Evolutionary conservation across 1,139 yeast genomes (phyloP).

Genomic region (Candida labiduridarum): DNA sequence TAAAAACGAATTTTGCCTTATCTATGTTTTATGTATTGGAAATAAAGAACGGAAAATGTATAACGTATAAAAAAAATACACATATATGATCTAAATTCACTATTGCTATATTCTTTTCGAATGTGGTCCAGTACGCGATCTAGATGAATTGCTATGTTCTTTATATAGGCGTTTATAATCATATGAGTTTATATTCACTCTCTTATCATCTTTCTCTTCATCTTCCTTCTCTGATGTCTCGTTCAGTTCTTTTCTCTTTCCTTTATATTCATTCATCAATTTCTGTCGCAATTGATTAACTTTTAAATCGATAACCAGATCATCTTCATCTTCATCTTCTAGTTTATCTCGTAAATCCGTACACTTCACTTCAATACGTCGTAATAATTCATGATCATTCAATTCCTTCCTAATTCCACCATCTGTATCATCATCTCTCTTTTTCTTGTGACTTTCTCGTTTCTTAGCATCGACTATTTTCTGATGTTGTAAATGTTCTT

Average conservation of each 20-base stretch:
- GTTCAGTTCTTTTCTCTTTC: neutral
- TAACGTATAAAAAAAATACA: too few species aligned
- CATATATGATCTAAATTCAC: too few species aligned
- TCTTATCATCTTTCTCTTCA: neutral
- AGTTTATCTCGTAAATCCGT: conserved; percentile 56
- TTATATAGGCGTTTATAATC: conserved; percentile 12
- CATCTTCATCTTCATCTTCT: conserved; percentile 52
- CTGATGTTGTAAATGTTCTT: conserved; percentile 6
- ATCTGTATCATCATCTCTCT: conserved; percentile 12
- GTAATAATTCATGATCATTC: conserved; percentile 45
- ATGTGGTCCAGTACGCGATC: neutral
- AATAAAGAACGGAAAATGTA: too few species aligned
- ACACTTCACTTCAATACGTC: conserved; percentile 57
- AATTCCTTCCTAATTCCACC: conserved; percentile 31
- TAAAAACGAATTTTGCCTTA: neutral
- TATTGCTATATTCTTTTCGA: too few species aligned
- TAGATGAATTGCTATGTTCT: neutral
- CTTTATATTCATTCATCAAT: conserved; percentile 15
- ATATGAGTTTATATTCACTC: neutral
- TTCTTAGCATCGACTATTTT: conserved; percentile 18
- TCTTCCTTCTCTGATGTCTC: neutral
- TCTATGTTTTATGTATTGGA: too few species aligned
- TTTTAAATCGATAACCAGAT: conserved; percentile 25
- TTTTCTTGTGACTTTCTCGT: conserved; percentile 5
- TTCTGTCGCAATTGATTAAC: conserved; percentile 26